phyloP scores from a whole-genome alignment of 2,329 filamentous ascomycete genomes.

The Calycina herbarum region DNA sequence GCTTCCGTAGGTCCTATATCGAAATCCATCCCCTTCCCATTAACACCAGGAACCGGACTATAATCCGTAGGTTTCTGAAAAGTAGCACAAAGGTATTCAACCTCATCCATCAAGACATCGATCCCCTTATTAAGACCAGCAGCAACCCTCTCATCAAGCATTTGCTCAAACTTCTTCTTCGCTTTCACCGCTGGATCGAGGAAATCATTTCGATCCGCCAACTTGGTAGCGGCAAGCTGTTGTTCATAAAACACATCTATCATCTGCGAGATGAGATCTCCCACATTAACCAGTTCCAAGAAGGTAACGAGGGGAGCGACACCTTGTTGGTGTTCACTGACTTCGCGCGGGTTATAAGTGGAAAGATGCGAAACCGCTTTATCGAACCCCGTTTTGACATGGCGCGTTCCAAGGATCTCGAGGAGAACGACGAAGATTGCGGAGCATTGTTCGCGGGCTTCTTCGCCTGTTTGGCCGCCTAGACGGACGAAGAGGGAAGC shows the following conservation, averaged over 20 bases:
- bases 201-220: conserved; percentile 92
- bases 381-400: conserved; percentile 91
- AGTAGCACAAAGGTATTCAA: conserved; percentile 91
- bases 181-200: conserved; percentile 87
- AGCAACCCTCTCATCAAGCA: conserved; percentile 95
- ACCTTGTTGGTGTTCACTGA: conserved; percentile 66
- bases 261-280: conserved; percentile 98
- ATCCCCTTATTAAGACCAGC: conserved; percentile 97
- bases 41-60: conserved; percentile 63
- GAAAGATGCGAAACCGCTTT: conserved; percentile 89
- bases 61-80: conserved; percentile 86
- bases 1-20: conserved; percentile 77
- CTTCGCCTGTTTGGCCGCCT: conserved; percentile 75
- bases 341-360: conserved; percentile 85
- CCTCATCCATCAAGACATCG: conserved; percentile 96
- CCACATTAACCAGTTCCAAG: conserved; percentile 95
- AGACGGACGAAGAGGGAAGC: conserved; percentile 80
- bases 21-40: conserved; percentile 36
- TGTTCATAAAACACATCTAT: conserved; percentile 98
- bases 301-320: conserved; percentile 94
- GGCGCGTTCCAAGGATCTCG: conserved; percentile 78
- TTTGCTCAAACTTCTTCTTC: conserved; percentile 98
- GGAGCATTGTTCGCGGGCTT: conserved; percentile 85
- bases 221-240: conserved; percentile 78
- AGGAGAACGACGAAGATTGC: conserved; percentile 84